Conservation (phyloP, 805 yeast genomes). For the Metschnikowia continentalis region DNA sequence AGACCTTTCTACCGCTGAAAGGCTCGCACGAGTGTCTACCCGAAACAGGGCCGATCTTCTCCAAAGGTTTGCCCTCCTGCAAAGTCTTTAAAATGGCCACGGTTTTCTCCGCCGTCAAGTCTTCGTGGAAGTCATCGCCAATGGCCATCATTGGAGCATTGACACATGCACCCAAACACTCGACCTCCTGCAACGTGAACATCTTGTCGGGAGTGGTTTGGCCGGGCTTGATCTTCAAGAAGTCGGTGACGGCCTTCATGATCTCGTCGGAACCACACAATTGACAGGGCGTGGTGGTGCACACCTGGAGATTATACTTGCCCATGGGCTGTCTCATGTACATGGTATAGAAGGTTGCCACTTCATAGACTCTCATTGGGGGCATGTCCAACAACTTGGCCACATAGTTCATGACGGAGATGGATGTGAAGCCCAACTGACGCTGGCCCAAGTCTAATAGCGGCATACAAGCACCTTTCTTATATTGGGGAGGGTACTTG, state of each 20-base stretch:
- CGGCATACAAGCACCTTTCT: constrained; percentile 87
- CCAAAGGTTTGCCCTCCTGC: constrained; percentile 56
- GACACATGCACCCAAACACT: constrained; percentile 89
- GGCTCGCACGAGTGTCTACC: constrained; percentile 78
- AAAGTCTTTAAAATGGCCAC: constrained; percentile 58
- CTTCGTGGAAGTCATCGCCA: constrained; percentile 81
- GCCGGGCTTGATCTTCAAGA: constrained; percentile 66
- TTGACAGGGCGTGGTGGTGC: constrained; percentile 89
- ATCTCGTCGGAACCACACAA: constrained; percentile 78
- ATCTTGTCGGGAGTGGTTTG: constrained; percentile 71
- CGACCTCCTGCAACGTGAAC: constrained; percentile 83
- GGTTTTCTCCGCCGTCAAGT: constrained; percentile 65
- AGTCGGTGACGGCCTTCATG: constrained; percentile 61
- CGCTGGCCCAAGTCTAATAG: constrained; percentile 82
- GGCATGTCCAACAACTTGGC: constrained; percentile 84
- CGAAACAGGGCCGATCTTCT: constrained; percentile 62
- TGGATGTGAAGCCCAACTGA: constrained; percentile 80
- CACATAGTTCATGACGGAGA: constrained; percentile 85
- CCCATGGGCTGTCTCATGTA: constrained; percentile 85
- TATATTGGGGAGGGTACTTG: constrained; percentile 82
- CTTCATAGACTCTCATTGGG: constrained; percentile 91
- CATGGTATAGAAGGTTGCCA: constrained; percentile 90
- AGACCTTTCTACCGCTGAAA: constrained; percentile 59
- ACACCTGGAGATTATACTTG: constrained; percentile 75
- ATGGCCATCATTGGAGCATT: constrained; percentile 87